These are phyloP conservation scores for Gypsophila paniculata DNA, from an alignment of 179 eudicot genomes.

Conservation along the genomic window DNA sequence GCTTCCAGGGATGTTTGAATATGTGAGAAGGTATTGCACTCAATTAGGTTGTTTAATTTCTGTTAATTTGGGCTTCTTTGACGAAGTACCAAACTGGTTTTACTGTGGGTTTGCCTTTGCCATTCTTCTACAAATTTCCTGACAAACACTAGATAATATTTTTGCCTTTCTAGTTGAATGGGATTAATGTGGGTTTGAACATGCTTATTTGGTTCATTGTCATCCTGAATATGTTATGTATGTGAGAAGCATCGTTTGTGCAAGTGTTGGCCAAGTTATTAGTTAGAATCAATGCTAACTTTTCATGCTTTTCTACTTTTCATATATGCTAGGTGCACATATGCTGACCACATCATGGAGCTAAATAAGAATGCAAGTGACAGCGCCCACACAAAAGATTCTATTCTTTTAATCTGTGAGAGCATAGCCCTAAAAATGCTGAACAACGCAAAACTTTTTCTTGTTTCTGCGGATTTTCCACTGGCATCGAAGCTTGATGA, in stretches of 20 bases:
- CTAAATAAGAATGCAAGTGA: constrained; percentile 43
- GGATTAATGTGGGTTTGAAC: background rate
- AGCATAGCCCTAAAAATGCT: constrained; percentile 78
- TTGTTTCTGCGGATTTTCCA: constrained; percentile 81
- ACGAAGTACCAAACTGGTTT: background rate
- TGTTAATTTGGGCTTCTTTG: background rate
- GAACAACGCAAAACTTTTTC: constrained; percentile 71
- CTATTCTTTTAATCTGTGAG: constrained; percentile 63
- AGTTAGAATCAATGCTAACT: constrained; percentile 1
- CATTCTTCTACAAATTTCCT: no score
- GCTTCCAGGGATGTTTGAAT: constrained; percentile 98
- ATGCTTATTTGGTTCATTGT: background rate
- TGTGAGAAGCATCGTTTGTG: background rate
- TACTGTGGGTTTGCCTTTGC: background rate
- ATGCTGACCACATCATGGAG: constrained; percentile 59
- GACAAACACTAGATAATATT: background rate
- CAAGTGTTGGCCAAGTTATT: background rate
- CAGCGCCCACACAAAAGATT: constrained; percentile 46
- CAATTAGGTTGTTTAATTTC: constrained; percentile 5
- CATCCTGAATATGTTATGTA: background rate
- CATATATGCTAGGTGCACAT: constrained; percentile 62
- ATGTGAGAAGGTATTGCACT: constrained; percentile 62
- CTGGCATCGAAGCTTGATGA: constrained; percentile 62
- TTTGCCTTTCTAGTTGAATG: background rate
- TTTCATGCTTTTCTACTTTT: constrained; percentile 10